Conservation (phyloP, 139 green algal genomes). For the Diplosphaera chodatii region DNA sequence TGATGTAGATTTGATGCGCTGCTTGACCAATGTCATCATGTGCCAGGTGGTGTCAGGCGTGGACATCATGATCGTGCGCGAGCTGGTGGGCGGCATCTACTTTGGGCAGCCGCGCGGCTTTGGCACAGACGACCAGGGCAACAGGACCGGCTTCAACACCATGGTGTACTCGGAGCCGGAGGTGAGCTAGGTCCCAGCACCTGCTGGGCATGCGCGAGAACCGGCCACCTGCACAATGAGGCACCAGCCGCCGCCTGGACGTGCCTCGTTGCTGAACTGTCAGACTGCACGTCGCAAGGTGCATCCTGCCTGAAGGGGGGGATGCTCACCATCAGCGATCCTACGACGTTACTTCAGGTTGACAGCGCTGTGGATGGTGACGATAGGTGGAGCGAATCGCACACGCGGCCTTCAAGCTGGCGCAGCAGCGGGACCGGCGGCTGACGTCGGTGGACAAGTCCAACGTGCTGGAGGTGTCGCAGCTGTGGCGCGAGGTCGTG, state of each 20-base stretch:
- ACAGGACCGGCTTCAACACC: conserved; percentile 93
- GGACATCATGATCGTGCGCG: conserved; percentile 98
- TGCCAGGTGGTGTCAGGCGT: conserved; percentile 85
- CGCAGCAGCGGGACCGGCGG: conserved; percentile 67
- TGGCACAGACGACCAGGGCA: conserved; percentile 69
- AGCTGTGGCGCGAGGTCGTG: conserved; percentile 89
- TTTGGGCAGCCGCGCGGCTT: conserved; percentile 93
- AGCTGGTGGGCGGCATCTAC: conserved; percentile 98
- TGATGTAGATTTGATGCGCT: too few relatives aligned
- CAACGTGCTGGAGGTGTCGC: conserved; percentile 94
- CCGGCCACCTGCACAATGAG: too few relatives aligned
- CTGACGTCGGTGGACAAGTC: conserved; percentile 94
- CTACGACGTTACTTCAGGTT: too few relatives aligned
- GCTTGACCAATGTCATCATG: too few relatives aligned
- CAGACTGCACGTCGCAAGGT: too few relatives aligned
- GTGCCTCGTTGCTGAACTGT: neutral
- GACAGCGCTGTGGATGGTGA: too few relatives aligned
- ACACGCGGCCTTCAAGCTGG: conserved; percentile 87
- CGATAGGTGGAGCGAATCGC: conserved; percentile 91
- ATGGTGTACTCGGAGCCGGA: conserved; percentile 88
- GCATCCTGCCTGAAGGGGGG: too few relatives aligned
- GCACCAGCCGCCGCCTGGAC: neutral
- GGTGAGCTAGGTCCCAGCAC: too few relatives aligned
- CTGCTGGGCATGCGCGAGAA: too few relatives aligned
- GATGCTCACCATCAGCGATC: too few relatives aligned